Evolutionary conservation across 148 eudicot genomes (phyloP).

Genomic region (Oxyria digyna): DNA sequence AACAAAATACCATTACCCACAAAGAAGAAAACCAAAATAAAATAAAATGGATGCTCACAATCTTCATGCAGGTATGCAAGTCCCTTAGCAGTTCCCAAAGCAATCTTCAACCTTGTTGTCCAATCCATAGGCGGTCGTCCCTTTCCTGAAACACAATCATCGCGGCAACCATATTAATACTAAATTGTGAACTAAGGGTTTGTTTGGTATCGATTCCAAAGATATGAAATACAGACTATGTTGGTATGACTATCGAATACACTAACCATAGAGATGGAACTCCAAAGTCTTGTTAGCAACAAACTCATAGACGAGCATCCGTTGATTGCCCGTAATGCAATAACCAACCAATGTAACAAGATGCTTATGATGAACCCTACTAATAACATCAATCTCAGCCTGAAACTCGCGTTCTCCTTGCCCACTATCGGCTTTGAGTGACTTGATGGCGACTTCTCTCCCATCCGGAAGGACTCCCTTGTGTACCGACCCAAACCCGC

Average conservation of each 20-base stretch:
- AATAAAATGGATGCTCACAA: conserved; percentile 30
- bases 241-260: neutral
- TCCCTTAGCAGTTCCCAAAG: conserved; percentile 77
- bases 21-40: conserved; percentile 4
- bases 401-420: conserved; percentile 96
- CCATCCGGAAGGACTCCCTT: conserved; percentile 85
- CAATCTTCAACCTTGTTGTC: conserved; percentile 56
- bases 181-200: neutral
- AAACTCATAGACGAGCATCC: conserved; percentile 86
- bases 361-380: conserved; percentile 97
- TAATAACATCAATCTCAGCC: conserved; percentile 93
- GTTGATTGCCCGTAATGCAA: conserved; percentile 56
- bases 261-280: conserved; percentile 39
- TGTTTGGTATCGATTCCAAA: too few relatives aligned
- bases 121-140: conserved; percentile 51
- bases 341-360: conserved; percentile 93
- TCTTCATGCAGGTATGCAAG: conserved; percentile 78
- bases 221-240: too few relatives aligned
- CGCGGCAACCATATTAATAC: neutral
- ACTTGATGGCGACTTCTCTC: conserved; percentile 82
- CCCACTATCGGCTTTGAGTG: conserved; percentile 77
- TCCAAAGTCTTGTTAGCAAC: conserved; percentile 85
- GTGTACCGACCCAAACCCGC: conserved; percentile 92
- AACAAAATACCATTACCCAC: neutral
- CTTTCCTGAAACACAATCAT: conserved; percentile 32